These are phyloP conservation scores for Chlamydomonas asymmetrica DNA, from an alignment of 139 green algal genomes.

Conservation along the genomic window DNA sequence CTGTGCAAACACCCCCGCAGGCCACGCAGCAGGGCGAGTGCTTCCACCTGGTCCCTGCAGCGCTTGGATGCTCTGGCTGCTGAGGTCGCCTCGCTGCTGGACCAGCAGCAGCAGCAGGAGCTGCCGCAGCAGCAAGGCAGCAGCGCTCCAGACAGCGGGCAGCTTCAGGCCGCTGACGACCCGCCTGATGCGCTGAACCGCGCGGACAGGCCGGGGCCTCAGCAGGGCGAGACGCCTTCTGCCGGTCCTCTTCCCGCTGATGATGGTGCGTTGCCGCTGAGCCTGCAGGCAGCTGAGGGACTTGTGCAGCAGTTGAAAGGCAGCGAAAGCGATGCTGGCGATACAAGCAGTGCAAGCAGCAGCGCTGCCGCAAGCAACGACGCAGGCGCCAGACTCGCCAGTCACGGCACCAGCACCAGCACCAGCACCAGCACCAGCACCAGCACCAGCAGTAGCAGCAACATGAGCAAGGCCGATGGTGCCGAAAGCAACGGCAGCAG, in stretches of 20 bases:
- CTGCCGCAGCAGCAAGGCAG: slow-evolving; percentile 2
- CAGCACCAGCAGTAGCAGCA: not conserved
- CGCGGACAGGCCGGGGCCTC: no score
- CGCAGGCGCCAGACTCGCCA: no score
- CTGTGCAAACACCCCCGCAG: not conserved
- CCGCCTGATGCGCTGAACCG: not conserved
- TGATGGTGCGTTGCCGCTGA: no score
- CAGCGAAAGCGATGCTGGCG: not conserved
- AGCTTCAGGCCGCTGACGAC: not conserved
- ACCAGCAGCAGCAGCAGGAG: not conserved
- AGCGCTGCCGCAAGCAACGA: no score
- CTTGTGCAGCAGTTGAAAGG: not conserved
- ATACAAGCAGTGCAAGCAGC: not conserved
- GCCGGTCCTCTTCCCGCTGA: no score
- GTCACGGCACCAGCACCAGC: not conserved
- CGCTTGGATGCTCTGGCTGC: slow-evolving; percentile 58
- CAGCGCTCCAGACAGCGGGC: not conserved
- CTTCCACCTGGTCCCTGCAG: slow-evolving; percentile 57
- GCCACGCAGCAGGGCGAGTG: slow-evolving; percentile 25
- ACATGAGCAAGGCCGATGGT: not conserved
- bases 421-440: not conserved
- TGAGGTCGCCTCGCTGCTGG: slow-evolving; percentile 38
- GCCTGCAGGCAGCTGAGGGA: no score
- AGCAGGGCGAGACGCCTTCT: no score
- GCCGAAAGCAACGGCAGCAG: slow-evolving; percentile 10